Evolutionary conservation across 164 flowering plant species (phyloP).

Genomic region (Umbilicus rupestris): DNA sequence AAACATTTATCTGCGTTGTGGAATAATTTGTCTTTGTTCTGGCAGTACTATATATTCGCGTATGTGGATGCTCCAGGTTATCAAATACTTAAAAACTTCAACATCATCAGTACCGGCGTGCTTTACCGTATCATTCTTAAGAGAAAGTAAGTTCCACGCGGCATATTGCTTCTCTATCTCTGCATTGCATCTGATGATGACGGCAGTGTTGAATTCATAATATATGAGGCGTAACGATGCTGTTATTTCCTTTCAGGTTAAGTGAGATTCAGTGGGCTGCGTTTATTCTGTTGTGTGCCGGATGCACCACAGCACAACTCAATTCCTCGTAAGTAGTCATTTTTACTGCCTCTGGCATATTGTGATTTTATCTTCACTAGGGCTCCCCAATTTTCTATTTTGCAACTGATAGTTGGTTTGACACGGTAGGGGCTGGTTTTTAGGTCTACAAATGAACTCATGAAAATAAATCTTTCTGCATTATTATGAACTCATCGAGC

Average conservation of each 20-base stretch:
- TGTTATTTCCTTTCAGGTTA: slow-evolving; percentile 45
- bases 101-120: slow-evolving; percentile 93
- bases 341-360: background rate
- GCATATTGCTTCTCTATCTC: background rate
- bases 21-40: slow-evolving; percentile 14
- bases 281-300: slow-evolving; percentile 78
- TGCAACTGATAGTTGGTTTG: background rate
- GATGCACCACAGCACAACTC: slow-evolving; percentile 96
- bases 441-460: too few species aligned
- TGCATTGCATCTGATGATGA: background rate
- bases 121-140: slow-evolving; percentile 84
- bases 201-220: background rate
- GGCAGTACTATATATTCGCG: slow-evolving; percentile 97
- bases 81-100: slow-evolving; percentile 89
- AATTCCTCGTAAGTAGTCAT: slow-evolving; percentile 54
- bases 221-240: background rate
- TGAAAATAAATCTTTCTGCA: too few species aligned
- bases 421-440: too few species aligned
- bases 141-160: slow-evolving; percentile 46
- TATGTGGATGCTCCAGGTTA: slow-evolving; percentile 98
- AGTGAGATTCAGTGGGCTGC: slow-evolving; percentile 98
- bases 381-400: background rate
- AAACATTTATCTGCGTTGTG: slow-evolving; percentile 6
- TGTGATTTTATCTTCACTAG: background rate
- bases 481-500: too few species aligned